A percentile compares a stretch with the other conserved stretches of the same genome.
phyloP scores from a whole-genome alignment of 768 basidiomycete species.

The Amanita exitialis region DNA sequence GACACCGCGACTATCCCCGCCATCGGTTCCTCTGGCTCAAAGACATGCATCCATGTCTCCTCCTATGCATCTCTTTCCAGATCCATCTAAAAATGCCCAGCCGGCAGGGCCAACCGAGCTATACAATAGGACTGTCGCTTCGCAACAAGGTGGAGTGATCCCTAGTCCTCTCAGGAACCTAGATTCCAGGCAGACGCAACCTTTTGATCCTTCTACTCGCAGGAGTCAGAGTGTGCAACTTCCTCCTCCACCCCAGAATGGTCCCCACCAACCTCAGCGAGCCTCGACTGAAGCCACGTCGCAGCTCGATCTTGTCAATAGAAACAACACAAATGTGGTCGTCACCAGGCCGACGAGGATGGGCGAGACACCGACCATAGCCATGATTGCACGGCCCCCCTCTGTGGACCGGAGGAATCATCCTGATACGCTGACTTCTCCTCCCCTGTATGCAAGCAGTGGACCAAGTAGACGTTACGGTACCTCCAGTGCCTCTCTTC shows the following conservation, averaged over 20 bases:
- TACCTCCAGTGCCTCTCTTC: slow-evolving; percentile 6
- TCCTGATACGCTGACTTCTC: slow-evolving; percentile 9
- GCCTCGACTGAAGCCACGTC: slow-evolving; percentile 5
- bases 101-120: not conserved
- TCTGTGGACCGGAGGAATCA: not conserved
- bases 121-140: not conserved
- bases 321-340: not conserved
- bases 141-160: not conserved
- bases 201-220: slow-evolving; percentile 3
- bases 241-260: slow-evolving; percentile 5
- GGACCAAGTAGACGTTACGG: slow-evolving; percentile 3
- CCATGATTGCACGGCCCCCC: slow-evolving; percentile 4
- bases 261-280: slow-evolving; percentile 5
- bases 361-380: slow-evolving; percentile 1
- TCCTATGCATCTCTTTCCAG: not conserved
- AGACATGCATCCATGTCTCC: not conserved
- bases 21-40: not conserved
- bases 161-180: not conserved
- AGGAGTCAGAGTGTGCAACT: slow-evolving; percentile 10
- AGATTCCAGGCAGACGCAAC: not conserved
- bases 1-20: not conserved
- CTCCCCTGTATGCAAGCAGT: slow-evolving; percentile 4
- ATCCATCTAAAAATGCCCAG: not conserved
- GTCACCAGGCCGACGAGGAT: not conserved
- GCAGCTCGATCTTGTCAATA: slow-evolving; percentile 4